phyloP scores from a whole-genome alignment of 805 yeast species.

The Wickerhamiella azymoides region DNA sequence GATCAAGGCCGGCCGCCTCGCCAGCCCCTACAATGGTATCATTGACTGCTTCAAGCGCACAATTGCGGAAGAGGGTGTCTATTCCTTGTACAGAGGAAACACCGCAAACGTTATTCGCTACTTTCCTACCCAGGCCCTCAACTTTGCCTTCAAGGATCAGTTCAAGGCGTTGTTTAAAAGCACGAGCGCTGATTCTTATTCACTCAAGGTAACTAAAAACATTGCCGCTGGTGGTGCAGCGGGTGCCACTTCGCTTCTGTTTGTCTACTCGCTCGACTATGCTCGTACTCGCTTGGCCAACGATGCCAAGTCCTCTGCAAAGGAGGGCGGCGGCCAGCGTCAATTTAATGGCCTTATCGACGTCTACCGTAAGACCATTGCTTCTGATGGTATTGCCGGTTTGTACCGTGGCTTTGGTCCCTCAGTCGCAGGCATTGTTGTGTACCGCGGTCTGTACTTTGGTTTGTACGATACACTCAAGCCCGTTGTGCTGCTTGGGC shows the following conservation, averaged over 20 bases:
- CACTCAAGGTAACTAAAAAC: conserved; percentile 84
- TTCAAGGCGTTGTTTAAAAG: conserved; percentile 85
- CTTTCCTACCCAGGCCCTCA: conserved; percentile 96
- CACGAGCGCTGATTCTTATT: conserved; percentile 79
- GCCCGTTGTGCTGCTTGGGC: conserved; percentile 80
- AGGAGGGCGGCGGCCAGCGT: conserved; percentile 60
- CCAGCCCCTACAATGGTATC: conserved; percentile 73
- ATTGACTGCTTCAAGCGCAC: conserved; percentile 84
- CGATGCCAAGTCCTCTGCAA: conserved; percentile 68
- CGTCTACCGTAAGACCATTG: conserved; percentile 86
- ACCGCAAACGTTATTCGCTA: conserved; percentile 92
- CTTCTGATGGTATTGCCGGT: conserved; percentile 91
- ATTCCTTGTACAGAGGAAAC: conserved; percentile 96
- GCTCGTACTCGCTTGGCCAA: conserved; percentile 96
- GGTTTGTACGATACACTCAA: conserved; percentile 90
- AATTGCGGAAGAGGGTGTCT: conserved; percentile 76
- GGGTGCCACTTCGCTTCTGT: conserved; percentile 80
- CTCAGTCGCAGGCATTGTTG: conserved; percentile 88
- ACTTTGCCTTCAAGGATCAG: conserved; percentile 93
- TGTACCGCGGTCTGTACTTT: conserved; percentile 95
- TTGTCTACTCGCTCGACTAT: conserved; percentile 87
- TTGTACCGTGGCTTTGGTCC: conserved; percentile 97
- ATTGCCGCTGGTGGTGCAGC: conserved; percentile 95
- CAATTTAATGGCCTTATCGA: conserved; percentile 90
- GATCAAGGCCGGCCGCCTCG: conserved; percentile 88